Evolutionary conservation across 768 basidiomycete species (phyloP).

Genomic region (Tulasnella sp.): DNA sequence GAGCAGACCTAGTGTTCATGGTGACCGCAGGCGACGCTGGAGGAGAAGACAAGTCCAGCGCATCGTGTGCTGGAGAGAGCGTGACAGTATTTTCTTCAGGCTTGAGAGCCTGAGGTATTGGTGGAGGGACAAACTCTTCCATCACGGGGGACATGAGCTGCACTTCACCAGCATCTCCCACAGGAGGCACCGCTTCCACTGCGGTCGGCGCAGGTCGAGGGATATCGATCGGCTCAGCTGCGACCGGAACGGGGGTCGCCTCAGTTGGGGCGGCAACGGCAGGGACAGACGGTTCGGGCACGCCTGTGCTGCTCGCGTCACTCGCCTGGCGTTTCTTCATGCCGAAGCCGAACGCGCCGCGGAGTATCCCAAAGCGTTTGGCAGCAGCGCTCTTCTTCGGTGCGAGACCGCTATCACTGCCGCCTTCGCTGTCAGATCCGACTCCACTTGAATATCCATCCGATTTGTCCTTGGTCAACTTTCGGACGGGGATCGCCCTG

Average conservation of each 20-base stretch:
- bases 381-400: background rate
- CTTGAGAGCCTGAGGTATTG: background rate
- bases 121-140: background rate
- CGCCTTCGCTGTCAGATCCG: slow-evolving; percentile 11
- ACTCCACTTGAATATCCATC: background rate
- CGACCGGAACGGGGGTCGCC: too few species aligned
- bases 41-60: slow-evolving; percentile 6
- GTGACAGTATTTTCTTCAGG: background rate
- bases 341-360: too few species aligned
- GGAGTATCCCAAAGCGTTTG: too few species aligned
- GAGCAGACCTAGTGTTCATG: background rate
- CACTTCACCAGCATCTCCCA: background rate
- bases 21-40: slow-evolving; percentile 2
- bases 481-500: too few species aligned
- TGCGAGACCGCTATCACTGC: background rate
- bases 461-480: background rate
- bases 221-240: too few species aligned
- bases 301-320: background rate
- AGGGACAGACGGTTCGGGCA: background rate
- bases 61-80: background rate
- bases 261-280: too few species aligned
- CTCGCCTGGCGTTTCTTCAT: background rate
- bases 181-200: background rate
- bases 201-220: background rate
- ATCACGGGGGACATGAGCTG: background rate